phyloP scores from a whole-genome alignment of 192 early-diverging fungal species.

The Mortierella claussenii region DNA sequence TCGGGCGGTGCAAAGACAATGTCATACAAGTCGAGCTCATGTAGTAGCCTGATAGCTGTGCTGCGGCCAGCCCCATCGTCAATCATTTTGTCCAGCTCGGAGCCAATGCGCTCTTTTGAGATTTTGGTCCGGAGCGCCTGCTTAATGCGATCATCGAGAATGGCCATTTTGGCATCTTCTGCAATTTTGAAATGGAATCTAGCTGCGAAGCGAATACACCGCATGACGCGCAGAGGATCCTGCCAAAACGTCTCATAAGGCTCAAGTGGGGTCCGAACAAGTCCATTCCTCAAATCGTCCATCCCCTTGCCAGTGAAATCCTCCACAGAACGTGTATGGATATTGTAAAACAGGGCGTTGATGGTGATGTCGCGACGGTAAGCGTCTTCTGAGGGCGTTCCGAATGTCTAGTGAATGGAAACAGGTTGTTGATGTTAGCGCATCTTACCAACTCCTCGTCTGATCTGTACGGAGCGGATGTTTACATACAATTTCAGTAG shows the following conservation, averaged over 20 bases:
- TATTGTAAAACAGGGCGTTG: slow-evolving; percentile 98
- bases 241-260: slow-evolving; percentile 92
- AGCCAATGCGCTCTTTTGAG: slow-evolving; percentile 90
- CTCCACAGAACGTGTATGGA: slow-evolving; percentile 84
- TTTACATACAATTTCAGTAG: slow-evolving; percentile 65
- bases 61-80: slow-evolving; percentile 47
- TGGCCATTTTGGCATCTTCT: slow-evolving; percentile 69
- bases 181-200: slow-evolving; percentile 86
- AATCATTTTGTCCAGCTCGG: slow-evolving; percentile 95
- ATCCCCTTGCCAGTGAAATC: slow-evolving; percentile 87
- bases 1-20: slow-evolving; percentile 59
- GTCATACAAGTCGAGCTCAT: slow-evolving; percentile 55
- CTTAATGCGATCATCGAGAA: slow-evolving; percentile 65
- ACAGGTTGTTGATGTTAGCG: too few relatives aligned
- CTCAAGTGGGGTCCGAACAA: slow-evolving; percentile 91
- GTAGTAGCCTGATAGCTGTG: slow-evolving; percentile 52
- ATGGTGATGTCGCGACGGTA: slow-evolving; percentile 96
- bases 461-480: too few relatives aligned
- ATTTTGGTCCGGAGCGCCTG: slow-evolving; percentile 83
- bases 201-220: slow-evolving; percentile 95
- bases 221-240: slow-evolving; percentile 94
- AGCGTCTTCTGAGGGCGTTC: slow-evolving; percentile 93
- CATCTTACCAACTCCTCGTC: too few relatives aligned
- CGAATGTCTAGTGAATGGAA: slow-evolving; percentile 76
- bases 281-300: slow-evolving; percentile 72